These are phyloP conservation scores for Ichthyophthirius multifiliis DNA, from an alignment of 169 alveolate genomes.

Conservation along the genomic window DNA sequence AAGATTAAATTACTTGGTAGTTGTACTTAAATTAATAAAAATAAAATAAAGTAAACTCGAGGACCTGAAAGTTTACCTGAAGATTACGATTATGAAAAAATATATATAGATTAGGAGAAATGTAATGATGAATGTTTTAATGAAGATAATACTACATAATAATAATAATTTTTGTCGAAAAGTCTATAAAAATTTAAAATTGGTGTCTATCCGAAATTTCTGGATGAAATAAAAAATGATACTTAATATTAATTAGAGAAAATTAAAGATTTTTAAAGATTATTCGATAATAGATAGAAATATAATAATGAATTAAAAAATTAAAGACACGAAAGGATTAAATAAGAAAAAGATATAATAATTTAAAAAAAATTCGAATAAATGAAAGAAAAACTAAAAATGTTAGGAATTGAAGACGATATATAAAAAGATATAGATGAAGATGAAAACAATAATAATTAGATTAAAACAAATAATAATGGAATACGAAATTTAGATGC, in stretches of 20 bases:
- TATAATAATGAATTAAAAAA: conserved; percentile 48
- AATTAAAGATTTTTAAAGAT: conserved; percentile 45
- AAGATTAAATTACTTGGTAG: conserved; percentile 63
- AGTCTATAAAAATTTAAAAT: background rate
- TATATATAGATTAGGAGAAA: conserved; percentile 36
- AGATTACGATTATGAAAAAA: conserved; percentile 36
- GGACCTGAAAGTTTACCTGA: conserved; percentile 64
- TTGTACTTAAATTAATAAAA: conserved; percentile 41
- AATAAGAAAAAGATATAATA: conserved; percentile 22
- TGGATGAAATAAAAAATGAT: background rate
- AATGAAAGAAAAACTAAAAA: conserved; percentile 30
- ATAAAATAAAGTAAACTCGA: conserved; percentile 36
- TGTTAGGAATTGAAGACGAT: conserved; percentile 5
- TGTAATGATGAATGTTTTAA: no score
- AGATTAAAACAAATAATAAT: background rate
- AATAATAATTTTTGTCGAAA: background rate
- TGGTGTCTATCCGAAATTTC: conserved; percentile 6
- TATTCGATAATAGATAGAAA: conserved; percentile 45
- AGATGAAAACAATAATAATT: conserved; percentile 35
- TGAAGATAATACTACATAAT: no score
- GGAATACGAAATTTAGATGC: conserved; percentile 19
- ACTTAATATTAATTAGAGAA: conserved; percentile 25
- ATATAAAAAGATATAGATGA: background rate
- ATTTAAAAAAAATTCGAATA: conserved; percentile 15
- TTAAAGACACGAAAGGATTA: conserved; percentile 31